Percentiles rank a stretch among this genome's conserved stretches.
Evolutionary conservation across 208 protist species (phyloP).

Genomic region (Acanthamoeba culbertsoni): DNA sequence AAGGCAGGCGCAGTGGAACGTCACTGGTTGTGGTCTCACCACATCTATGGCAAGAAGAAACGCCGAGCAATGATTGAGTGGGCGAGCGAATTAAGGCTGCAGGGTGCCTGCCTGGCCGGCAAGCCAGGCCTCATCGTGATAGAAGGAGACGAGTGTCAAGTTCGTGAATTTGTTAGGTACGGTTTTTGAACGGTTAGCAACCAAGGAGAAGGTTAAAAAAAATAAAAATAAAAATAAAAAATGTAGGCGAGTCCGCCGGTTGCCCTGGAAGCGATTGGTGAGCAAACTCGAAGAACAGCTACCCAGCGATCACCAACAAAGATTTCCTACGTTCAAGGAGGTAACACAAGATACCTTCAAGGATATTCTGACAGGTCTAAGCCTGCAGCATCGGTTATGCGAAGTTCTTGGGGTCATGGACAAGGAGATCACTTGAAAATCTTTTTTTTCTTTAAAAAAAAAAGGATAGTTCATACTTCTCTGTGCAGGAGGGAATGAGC

Average conservation of each 20-base stretch:
- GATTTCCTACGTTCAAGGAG: neutral
- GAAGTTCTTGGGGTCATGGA: neutral
- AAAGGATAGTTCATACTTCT: too few species aligned
- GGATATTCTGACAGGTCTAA: neutral
- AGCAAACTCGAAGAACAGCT: neutral
- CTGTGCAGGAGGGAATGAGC: too few species aligned
- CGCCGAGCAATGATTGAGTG: neutral
- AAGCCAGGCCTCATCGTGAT: neutral
- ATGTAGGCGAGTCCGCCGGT: neutral
- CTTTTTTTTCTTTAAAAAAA: too few species aligned
- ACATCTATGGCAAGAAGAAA: constrained; percentile 57
- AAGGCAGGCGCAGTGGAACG: neutral
- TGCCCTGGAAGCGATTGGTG: neutral
- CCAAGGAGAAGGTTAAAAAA: neutral
- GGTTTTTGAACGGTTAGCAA: neutral
- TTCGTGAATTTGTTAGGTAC: constrained; percentile 11
- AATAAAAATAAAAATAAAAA: neutral
- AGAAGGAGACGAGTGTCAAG: neutral
- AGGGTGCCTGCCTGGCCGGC: neutral
- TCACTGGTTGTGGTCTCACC: constrained; percentile 23
- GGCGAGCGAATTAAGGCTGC: neutral
- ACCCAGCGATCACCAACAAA: neutral
- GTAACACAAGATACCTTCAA: neutral
- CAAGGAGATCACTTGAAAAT: too few species aligned
- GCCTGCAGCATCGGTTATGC: neutral